These are phyloP conservation scores for Debaryomyces subglobosus DNA, from an alignment of 1,139 yeast species.

Conservation along the genomic window DNA sequence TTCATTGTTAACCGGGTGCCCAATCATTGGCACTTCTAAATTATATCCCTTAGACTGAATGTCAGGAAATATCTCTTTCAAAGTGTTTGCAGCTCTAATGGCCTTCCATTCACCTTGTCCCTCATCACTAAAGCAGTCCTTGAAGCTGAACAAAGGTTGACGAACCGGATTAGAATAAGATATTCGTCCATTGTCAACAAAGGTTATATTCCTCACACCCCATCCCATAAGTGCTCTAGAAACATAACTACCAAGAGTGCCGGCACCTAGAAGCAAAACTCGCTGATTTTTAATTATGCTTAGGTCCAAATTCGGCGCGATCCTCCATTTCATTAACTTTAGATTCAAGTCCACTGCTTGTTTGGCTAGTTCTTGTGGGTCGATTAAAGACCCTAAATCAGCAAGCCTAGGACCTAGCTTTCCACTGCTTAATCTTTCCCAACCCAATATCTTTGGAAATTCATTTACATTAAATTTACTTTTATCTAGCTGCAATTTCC, in stretches of 20 bases:
- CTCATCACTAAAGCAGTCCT: conserved; percentile 67
- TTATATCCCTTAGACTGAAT: conserved; percentile 63
- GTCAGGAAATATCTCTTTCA: conserved; percentile 76
- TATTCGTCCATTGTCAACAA: conserved; percentile 87
- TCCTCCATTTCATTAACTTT: conserved; percentile 95
- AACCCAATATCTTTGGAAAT: conserved; percentile 62
- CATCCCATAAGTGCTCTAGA: conserved; percentile 86
- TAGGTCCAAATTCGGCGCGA: conserved; percentile 79
- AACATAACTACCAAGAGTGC: conserved; percentile 93
- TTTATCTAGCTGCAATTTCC: conserved; percentile 23
- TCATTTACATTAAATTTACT: conserved; percentile 11
- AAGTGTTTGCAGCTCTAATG: conserved; percentile 68
- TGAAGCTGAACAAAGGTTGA: conserved; percentile 80
- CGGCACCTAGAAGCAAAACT: conserved; percentile 88
- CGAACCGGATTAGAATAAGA: conserved; percentile 95
- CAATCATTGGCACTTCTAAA: conserved; percentile 92
- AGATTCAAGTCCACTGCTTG: conserved; percentile 92
- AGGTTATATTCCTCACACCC: conserved; percentile 86
- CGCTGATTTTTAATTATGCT: conserved; percentile 61
- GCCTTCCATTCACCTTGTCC: conserved; percentile 74
- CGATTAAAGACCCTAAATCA: conserved; percentile 76
- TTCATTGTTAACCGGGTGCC: conserved; percentile 71
- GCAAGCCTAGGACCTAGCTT: conserved; percentile 81
- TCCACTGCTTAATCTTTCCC: conserved; percentile 83
- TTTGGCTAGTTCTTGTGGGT: conserved; percentile 79